Percentiles rank a stretch among this genome's conserved stretches.
Conservation (phyloP, 805 yeast species). For the Nakazawaea wyomingensis region DNA sequence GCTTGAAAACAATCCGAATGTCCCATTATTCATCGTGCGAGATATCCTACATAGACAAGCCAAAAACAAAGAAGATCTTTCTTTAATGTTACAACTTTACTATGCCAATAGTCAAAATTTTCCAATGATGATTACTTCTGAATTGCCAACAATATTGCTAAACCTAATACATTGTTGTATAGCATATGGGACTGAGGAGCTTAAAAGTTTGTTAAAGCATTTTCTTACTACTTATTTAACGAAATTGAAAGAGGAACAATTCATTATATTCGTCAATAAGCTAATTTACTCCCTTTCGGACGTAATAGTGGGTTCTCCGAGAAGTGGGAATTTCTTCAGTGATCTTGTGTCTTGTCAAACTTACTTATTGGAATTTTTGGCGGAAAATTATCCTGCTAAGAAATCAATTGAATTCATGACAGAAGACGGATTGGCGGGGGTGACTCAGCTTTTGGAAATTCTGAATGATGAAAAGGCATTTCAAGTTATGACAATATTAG, state of each 20-base stretch:
- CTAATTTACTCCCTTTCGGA: slow-evolving; percentile 1
- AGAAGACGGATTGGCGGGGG: slow-evolving; percentile 10
- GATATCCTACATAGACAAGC: slow-evolving; percentile 9
- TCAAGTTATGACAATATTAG: background rate
- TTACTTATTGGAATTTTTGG: background rate
- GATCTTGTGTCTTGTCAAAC: slow-evolving; percentile 4
- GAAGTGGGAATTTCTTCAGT: background rate
- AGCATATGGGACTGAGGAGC: background rate
- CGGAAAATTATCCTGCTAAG: background rate
- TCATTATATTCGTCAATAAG: background rate
- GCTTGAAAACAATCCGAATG: background rate
- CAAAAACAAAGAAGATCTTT: background rate
- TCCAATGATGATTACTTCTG: background rate
- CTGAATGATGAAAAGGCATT: background rate
- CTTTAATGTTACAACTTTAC: background rate
- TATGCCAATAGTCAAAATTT: background rate
- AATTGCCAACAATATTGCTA: background rate
- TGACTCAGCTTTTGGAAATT: background rate
- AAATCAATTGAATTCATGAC: background rate
- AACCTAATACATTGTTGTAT: slow-evolving; percentile 10
- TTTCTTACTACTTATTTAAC: background rate
- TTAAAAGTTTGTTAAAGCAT: background rate
- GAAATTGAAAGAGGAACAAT: background rate
- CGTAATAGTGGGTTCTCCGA: background rate
- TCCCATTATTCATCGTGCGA: slow-evolving; percentile 3